Conservation (phyloP, 2,329 filamentous ascomycete species). For the Calonectria honghensis region DNA sequence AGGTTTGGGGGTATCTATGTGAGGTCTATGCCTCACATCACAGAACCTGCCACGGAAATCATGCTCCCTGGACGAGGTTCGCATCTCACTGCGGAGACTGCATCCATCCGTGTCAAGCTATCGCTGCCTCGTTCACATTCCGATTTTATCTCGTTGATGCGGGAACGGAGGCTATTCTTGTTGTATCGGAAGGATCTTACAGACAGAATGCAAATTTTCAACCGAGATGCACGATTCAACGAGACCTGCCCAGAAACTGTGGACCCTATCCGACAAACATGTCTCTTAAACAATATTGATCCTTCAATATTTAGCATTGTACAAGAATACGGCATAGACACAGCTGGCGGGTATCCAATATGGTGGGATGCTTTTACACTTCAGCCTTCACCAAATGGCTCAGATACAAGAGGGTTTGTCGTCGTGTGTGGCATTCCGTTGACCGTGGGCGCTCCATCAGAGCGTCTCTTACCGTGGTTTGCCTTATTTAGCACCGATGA, state of each 20-base stretch:
- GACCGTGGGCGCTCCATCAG: slow-evolving; percentile 15
- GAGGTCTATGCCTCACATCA: slow-evolving; percentile 14
- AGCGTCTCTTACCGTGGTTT: slow-evolving; percentile 26
- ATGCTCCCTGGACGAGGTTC: slow-evolving; percentile 1
- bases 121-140: slow-evolving; percentile 21
- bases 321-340: slow-evolving; percentile 16
- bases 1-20: slow-evolving; percentile 25
- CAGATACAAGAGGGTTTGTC: not conserved
- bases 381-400: not conserved
- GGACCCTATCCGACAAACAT: slow-evolving; percentile 3
- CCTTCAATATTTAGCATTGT: slow-evolving; percentile 3
- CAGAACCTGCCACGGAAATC: not conserved
- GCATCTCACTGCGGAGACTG: not conserved
- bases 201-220: slow-evolving; percentile 9
- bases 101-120: slow-evolving; percentile 10
- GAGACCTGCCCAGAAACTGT: not conserved
- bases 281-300: slow-evolving; percentile 8
- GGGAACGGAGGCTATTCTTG: slow-evolving; percentile 9
- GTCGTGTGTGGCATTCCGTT: slow-evolving; percentile 28
- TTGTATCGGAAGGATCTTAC: slow-evolving; percentile 15
- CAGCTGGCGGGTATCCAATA: slow-evolving; percentile 18
- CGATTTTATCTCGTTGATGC: slow-evolving; percentile 27
- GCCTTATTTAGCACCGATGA: slow-evolving; percentile 7
- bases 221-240: not conserved
- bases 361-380: slow-evolving; percentile 33